Evolutionary conservation across 2,329 filamentous ascomycete genomes (phyloP), one percentile per base, ranked within the genome.

Genomic region (Arthrobotrys iridis): DNA sequence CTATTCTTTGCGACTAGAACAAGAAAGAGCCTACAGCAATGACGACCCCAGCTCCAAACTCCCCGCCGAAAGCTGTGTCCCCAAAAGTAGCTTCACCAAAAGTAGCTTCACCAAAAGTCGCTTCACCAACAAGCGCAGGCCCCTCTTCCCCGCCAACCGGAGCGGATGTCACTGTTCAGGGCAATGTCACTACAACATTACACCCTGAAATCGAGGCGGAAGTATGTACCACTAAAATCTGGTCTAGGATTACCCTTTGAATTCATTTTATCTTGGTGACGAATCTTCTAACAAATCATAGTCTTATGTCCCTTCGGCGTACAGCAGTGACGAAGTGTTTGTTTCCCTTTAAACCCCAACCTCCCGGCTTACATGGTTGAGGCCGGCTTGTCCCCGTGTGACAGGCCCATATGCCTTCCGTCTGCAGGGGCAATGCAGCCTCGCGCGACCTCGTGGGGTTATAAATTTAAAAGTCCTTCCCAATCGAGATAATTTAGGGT

Each of bases 121-220:
- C 30, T 37, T 60, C 58, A 3, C 41, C 58, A n/a, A 33, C 1
- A 15, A 45, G 37, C 28, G 41, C 58, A 24, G 43, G 41, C 11
- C 22, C 62, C 24, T 46, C 64, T 35, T 26, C 43, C 22, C 45
- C 45, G 22, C 40, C 41, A 63, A 30, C 43, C 2, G 41, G 11
- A 13, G 24, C 28, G 15, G 59, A 41, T 43, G 55, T 50, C 18
- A 46, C 52, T 18, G 33, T 55, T 26, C 26, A 62, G 13, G 55
- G 24, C 33, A 15, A 64, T 30, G 66, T 71, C 43, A 63, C 66
- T 55, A 71, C 66, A 2, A 71, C 58, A 28, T 13, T 60, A 11
- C 37, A 62, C 22, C 46, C 58, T 22, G 58, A 35, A 20, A 57
- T 71, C 18, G 66, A 71, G 30, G 46, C 66, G 13, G 66, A 71